These are phyloP conservation scores for Ceratobasidium papillatum DNA, from an alignment of 1,284 basidiomycete genomes.

Conservation along the genomic window DNA sequence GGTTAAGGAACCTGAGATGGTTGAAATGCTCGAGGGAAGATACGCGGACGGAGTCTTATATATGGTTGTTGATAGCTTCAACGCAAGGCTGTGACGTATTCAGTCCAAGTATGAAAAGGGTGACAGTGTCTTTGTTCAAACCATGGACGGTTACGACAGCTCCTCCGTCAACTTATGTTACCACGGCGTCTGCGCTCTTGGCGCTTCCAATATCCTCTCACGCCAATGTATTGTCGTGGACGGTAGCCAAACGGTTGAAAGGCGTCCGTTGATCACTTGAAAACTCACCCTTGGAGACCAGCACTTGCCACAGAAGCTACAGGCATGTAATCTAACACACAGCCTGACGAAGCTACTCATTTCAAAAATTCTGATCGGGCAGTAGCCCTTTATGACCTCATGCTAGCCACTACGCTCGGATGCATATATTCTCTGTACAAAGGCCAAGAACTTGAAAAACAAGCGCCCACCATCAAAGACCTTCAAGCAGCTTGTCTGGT, in stretches of 20 bases:
- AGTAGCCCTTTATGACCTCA: neutral
- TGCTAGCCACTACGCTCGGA: neutral
- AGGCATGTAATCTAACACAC: neutral
- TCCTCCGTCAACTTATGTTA: neutral
- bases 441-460: neutral
- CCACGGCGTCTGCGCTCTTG: neutral
- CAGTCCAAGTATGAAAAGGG: neutral
- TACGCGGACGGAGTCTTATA: neutral
- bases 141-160: neutral
- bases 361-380: neutral
- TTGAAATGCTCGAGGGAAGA: neutral
- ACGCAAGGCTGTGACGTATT: neutral
- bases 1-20: neutral
- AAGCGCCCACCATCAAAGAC: neutral
- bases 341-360: neutral
- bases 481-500: slow-evolving; percentile 16
- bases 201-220: neutral
- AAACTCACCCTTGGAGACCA: neutral
- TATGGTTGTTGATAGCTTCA: neutral
- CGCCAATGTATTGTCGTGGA: no score
- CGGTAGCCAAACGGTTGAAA: neutral
- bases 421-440: neutral
- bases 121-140: neutral
- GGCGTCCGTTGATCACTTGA: neutral
- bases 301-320: neutral